Conservation (phyloP, 768 basidiomycete species). For the Lactarius sanguifluus region DNA sequence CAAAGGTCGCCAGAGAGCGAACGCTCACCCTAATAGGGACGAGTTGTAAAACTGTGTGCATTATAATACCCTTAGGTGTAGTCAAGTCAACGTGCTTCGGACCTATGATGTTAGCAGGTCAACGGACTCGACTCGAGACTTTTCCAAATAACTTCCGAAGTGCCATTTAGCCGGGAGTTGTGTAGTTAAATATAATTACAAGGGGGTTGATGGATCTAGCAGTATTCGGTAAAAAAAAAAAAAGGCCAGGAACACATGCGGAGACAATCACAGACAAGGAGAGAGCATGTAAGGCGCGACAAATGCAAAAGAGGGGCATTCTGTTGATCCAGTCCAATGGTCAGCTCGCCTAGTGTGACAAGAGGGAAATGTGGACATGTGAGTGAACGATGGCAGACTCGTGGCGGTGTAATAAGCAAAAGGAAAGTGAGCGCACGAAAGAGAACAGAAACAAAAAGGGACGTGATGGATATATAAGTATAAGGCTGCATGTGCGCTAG, state of each 20-base stretch:
- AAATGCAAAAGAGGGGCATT: background rate
- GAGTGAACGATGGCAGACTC: conserved; percentile 5
- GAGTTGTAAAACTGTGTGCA: conserved; percentile 16
- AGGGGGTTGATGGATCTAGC: conserved; percentile 5
- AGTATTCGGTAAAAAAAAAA: background rate
- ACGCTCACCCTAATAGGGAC: conserved; percentile 10
- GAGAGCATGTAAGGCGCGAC: background rate
- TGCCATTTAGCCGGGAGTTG: conserved; percentile 1
- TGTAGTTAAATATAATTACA: conserved; percentile 21
- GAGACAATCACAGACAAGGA: conserved; percentile 7
- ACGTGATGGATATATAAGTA: conserved; percentile 20
- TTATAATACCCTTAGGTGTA: background rate
- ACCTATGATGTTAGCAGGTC: background rate
- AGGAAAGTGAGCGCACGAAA: conserved; percentile 1
- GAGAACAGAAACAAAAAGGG: background rate
- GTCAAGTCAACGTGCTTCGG: too few relatives aligned
- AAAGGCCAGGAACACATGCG: conserved; percentile 6
- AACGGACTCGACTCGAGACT: background rate
- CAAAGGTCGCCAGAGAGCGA: conserved; percentile 18
- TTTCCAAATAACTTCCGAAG: background rate
- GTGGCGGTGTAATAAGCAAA: conserved; percentile 4
- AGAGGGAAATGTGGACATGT: conserved; percentile 10
- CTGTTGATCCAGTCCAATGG: conserved; percentile 6
- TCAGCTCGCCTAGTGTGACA: conserved; percentile 3
- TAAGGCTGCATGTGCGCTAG: conserved; percentile 37